Evolutionary conservation across 768 basidiomycete species (phyloP).

Genomic region (Butyriboletus loyo): DNA sequence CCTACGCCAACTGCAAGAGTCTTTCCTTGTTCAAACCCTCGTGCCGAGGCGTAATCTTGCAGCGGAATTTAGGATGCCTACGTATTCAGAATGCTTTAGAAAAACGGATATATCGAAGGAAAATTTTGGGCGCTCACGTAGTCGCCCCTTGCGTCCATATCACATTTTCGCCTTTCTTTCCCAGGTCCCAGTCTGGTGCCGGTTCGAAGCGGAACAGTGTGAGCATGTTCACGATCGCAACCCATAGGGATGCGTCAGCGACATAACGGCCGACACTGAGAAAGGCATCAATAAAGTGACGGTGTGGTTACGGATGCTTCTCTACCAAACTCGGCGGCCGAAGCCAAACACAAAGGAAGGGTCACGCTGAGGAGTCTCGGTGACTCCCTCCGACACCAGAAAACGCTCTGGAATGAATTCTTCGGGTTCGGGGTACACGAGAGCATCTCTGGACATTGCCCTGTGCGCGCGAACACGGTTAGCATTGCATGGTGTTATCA

Average conservation of each 20-base stretch:
- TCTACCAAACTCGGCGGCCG: constrained; percentile 37
- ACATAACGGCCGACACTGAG: constrained; percentile 38
- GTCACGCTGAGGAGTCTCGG: background rate
- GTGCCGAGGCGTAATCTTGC: background rate
- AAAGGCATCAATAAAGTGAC: background rate
- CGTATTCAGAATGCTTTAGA: background rate
- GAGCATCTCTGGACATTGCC: constrained; percentile 33
- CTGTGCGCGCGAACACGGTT: constrained; percentile 10
- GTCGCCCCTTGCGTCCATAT: constrained; percentile 11
- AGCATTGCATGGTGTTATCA: background rate
- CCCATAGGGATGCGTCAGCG: constrained; percentile 35
- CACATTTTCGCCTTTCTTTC: constrained; percentile 3
- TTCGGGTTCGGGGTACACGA: constrained; percentile 32
- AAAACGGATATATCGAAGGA: background rate
- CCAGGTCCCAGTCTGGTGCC: background rate
- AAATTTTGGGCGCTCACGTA: background rate
- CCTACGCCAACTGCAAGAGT: background rate
- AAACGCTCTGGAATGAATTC: constrained; percentile 35
- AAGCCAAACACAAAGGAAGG: constrained; percentile 26
- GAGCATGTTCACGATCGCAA: constrained; percentile 7
- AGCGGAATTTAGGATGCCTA: background rate
- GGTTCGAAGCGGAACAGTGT: constrained; percentile 7
- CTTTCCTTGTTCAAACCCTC: background rate
- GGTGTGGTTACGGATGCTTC: background rate
- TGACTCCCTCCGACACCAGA: background rate